These are phyloP conservation scores for Arthromyces matolae DNA, from an alignment of 768 basidiomycete species.

Conservation along the genomic window DNA sequence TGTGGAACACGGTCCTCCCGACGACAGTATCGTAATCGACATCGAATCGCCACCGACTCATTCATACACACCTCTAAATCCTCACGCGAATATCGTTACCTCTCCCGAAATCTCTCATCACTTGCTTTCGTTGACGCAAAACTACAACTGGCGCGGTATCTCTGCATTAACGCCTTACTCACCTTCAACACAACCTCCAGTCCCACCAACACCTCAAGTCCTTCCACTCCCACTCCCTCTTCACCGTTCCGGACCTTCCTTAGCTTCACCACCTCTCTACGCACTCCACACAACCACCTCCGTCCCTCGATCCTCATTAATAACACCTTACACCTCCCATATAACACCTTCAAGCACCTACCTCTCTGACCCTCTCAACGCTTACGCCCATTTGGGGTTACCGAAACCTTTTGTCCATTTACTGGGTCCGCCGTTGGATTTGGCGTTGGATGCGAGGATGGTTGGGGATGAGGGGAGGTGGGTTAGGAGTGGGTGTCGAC, in stretches of 20 bases:
- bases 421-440: conserved; percentile 69
- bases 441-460: conserved; percentile 78
- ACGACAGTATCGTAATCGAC: conserved; percentile 46
- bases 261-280: conserved; percentile 41
- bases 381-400: conserved; percentile 79
- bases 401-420: conserved; percentile 83
- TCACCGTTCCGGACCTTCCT: no score
- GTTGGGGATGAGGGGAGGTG: conserved; percentile 63
- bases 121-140: conserved; percentile 54
- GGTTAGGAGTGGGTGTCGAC: conserved; percentile 61
- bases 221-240: conserved; percentile 7
- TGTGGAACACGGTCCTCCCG: no score
- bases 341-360: conserved; percentile 68
- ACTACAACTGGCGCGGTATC: conserved; percentile 62
- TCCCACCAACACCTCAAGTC: not conserved
- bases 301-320: conserved; percentile 49
- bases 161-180: conserved; percentile 40
- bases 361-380: conserved; percentile 76
- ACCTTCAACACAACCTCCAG: conserved; percentile 1
- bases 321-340: conserved; percentile 61
- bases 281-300: conserved; percentile 61
- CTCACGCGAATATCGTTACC: conserved; percentile 43
- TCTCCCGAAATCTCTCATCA: conserved; percentile 41
- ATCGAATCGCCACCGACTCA: conserved; percentile 44
- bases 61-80: conserved; percentile 41